A percentile compares a stretch with the other conserved stretches of the same genome.
Evolutionary conservation across 495 filamentous ascomycete genomes (phyloP).

Genomic region (Trichoderma erinaceum): DNA sequence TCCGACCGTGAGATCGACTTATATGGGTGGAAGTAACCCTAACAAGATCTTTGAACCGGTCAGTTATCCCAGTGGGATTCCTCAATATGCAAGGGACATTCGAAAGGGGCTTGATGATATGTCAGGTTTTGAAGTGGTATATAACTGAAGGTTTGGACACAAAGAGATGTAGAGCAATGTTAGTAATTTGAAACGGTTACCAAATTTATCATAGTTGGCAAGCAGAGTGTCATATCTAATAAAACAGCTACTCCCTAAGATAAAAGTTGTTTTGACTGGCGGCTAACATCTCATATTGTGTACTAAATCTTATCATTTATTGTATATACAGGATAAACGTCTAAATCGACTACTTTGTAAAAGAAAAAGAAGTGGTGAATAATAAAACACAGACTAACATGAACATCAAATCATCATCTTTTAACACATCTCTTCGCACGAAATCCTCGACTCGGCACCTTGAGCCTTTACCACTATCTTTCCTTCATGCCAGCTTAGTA

Average conservation of each 20-base stretch:
- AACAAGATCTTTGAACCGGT: constrained; percentile 44
- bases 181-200: no score
- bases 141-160: background rate
- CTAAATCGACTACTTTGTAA: no score
- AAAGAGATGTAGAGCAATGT: background rate
- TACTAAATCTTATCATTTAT: background rate
- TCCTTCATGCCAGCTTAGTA: background rate
- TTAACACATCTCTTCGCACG: no score
- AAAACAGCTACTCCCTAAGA: no score
- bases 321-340: background rate
- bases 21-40: constrained; percentile 47
- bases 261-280: no score
- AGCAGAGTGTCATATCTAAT: no score
- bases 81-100: constrained; percentile 35
- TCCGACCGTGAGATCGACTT: constrained; percentile 39
- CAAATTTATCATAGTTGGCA: no score
- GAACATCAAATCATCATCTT: background rate
- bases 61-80: constrained; percentile 38
- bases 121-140: constrained; percentile 31
- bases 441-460: no score
- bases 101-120: constrained; percentile 25
- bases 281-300: no score
- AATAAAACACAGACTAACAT: background rate
- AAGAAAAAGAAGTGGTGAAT: background rate
- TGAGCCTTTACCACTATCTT: background rate